phyloP scores from a whole-genome alignment of 768 basidiomycete species.

The Butyriboletus loyo region DNA sequence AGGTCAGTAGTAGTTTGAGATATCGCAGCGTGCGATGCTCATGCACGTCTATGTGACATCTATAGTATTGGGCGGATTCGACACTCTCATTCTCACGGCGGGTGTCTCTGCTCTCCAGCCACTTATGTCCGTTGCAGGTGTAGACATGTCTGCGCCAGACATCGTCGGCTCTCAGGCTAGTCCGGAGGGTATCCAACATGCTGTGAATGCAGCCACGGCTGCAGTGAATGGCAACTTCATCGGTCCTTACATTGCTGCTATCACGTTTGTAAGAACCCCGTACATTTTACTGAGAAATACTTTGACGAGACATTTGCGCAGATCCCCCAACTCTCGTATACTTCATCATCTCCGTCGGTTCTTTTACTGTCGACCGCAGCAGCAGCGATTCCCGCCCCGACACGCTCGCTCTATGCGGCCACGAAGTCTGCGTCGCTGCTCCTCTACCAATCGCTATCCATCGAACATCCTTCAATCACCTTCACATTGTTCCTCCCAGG shows the following conservation, averaged over 20 bases:
- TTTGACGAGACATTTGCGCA: constrained; percentile 27
- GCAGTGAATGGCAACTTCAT: constrained; percentile 65
- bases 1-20: constrained; percentile 36
- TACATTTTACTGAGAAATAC: neutral
- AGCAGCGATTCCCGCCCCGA: constrained; percentile 80
- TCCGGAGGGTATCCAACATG: constrained; percentile 54
- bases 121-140: constrained; percentile 66
- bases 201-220: constrained; percentile 52
- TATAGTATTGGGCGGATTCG: constrained; percentile 76
- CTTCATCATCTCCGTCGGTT: constrained; percentile 67
- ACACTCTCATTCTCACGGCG: constrained; percentile 78
- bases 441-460: constrained; percentile 75
- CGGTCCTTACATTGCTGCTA: constrained; percentile 66
- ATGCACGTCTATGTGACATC: constrained; percentile 26
- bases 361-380: constrained; percentile 79
- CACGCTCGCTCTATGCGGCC: constrained; percentile 78
- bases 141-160: constrained; percentile 32
- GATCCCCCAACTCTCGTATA: constrained; percentile 71
- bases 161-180: constrained; percentile 39
- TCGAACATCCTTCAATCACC: constrained; percentile 68
- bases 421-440: constrained; percentile 78
- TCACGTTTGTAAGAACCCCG: constrained; percentile 59
- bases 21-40: neutral
- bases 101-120: constrained; percentile 83
- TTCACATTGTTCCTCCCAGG: constrained; percentile 65